Base-by-base conservation (phyloP, 1,284 basidiomycete species). In the Cutaneotrichosporon cavernicola region DNA sequence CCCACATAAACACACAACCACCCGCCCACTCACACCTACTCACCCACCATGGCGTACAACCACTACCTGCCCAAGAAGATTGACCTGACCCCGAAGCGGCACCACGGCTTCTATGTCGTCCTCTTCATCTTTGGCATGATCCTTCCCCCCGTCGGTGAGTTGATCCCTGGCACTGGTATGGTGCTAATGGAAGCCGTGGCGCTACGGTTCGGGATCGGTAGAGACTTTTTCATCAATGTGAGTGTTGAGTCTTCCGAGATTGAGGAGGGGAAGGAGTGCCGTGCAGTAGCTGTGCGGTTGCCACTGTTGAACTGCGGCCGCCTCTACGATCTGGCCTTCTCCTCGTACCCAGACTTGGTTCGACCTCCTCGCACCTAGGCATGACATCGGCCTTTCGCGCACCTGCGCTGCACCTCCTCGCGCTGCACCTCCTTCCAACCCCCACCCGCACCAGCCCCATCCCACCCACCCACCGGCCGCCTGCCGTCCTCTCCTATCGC, bases 221-320 rank as follows among this genome's bases (percentile, higher is more conserved):
- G 81, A 51, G 96, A 97, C 80, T 96, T 98, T 80, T 95, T 90
- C 85, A 82, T 98, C 73, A 99, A 99, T 79, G 80, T 93, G 62
- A 26, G 62, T 58, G 36, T 5, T 18, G 26, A 4, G 31, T n/a
- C 4, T 7, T 13, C 11, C 5, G 43, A 43, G 43, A n/a, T 8
- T 36, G 34, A 5, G 30, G 49, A 13, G 36, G 18, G 43, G 43
- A 18, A 18, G 16, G 14, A 18, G 38, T n/a, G 43, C 18, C 18
- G 43, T 46, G 43, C 43, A 18, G 43, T n/a, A 18, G 43, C 43
- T 30, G 26, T 51, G 26, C 50, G 10, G 9, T 26, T 7, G 26
- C 30, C 49, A 26, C 5, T 50, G 49, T 21, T 10, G 26, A 16
- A 21, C 9, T 21, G 18, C 46, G 18, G 46, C 46, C 5, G 4